Conservation (phyloP, 441 rosid genomes). For the Adansonia grandidieri region DNA sequence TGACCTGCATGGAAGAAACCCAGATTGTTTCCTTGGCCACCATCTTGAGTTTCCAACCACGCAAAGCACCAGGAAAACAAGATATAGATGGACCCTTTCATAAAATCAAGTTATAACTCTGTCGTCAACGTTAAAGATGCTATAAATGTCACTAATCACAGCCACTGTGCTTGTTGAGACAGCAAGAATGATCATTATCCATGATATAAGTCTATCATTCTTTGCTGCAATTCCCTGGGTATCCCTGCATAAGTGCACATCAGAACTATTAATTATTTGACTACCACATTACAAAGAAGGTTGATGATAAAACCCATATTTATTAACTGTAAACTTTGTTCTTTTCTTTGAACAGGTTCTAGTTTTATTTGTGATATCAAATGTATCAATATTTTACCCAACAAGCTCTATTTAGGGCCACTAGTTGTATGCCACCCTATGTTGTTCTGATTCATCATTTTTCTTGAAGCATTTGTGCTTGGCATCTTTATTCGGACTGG, state of each 20-base stretch:
- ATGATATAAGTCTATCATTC: conserved; percentile 52
- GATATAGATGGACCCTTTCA: background rate
- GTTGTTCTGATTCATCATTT: no score
- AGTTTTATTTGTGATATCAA: background rate
- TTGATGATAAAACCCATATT: background rate
- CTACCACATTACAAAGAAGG: background rate
- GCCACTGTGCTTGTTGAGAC: conserved; percentile 58
- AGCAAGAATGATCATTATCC: conserved; percentile 60
- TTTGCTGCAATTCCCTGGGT: conserved; percentile 55
- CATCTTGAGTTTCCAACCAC: background rate
- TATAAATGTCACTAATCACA: conserved; percentile 54
- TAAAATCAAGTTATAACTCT: conserved; percentile 30
- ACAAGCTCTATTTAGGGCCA: conserved; percentile 3
- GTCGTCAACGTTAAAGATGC: conserved; percentile 36
- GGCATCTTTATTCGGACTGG: no score
- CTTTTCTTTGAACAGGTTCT: background rate
- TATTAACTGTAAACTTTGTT: background rate
- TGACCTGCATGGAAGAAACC: conserved; percentile 17
- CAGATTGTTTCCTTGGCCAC: background rate
- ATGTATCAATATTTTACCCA: background rate
- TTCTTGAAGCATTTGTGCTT: no score
- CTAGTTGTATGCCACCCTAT: no score
- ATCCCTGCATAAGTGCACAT: conserved; percentile 43
- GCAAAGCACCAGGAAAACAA: background rate
- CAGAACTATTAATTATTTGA: background rate